phyloP scores from a whole-genome alignment of 148 eudicot genomes.

The Euryodendron excelsum region DNA sequence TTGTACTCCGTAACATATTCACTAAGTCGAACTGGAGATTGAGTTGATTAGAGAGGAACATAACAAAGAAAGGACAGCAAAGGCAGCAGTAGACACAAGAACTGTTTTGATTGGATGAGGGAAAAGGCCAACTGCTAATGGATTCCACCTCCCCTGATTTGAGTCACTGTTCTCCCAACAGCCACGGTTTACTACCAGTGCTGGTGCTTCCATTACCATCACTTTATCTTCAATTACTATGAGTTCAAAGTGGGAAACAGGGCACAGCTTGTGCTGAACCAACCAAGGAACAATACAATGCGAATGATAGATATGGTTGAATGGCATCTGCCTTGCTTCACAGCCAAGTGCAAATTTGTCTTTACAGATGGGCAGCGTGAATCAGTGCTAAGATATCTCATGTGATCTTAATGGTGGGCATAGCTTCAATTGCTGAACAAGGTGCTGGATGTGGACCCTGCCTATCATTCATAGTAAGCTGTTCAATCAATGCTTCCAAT shows the following conservation, averaged over 20 bases:
- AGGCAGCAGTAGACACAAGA: too few relatives aligned
- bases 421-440: constrained; percentile 76
- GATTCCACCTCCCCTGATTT: constrained; percentile 64
- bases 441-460: constrained; percentile 96
- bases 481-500: constrained; percentile 72
- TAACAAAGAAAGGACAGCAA: too few relatives aligned
- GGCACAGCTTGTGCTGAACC: constrained; percentile 93
- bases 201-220: constrained; percentile 28
- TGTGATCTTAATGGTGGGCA: constrained; percentile 77
- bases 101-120: too few relatives aligned
- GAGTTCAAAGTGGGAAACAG: constrained; percentile 82
- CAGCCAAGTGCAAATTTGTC: constrained; percentile 75
- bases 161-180: constrained; percentile 32
- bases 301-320: constrained; percentile 85
- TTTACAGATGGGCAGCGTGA: constrained; percentile 88
- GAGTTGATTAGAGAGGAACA: too few relatives aligned
- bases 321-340: constrained; percentile 87
- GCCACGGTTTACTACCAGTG: constrained; percentile 6
- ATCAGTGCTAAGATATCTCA: constrained; percentile 72
- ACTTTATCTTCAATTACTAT: constrained; percentile 29
- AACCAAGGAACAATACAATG: constrained; percentile 95
- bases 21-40: too few relatives aligned
- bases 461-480: constrained; percentile 58
- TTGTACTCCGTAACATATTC: too few relatives aligned
- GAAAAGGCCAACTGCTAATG: constrained; percentile 84